A percentile compares a stretch with the other conserved stretches of the same genome.
These are phyloP conservation scores for Fusarium bactridioides DNA, from an alignment of 2,329 filamentous ascomycete species.

Conservation along the genomic window DNA sequence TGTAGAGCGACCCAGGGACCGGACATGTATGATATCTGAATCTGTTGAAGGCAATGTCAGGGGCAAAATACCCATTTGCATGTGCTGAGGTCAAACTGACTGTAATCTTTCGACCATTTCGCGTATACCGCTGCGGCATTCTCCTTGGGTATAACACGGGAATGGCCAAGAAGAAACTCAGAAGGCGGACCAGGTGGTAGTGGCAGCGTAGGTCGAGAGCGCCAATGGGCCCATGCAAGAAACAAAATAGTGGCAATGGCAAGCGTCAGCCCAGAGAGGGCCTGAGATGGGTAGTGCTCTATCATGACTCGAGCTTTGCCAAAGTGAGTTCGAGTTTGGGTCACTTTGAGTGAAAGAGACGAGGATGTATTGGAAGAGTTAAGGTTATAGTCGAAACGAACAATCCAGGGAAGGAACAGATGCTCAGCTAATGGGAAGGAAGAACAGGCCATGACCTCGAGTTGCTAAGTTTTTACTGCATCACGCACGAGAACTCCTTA, in stretches of 20 bases:
- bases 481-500: neutral
- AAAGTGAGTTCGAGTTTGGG: neutral
- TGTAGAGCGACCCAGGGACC: conserved; percentile 43
- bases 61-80: neutral
- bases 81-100: conserved; percentile 15
- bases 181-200: conserved; percentile 42
- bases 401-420: neutral
- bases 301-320: neutral
- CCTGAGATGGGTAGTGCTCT: conserved; percentile 12
- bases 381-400: neutral
- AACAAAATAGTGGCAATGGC: conserved; percentile 5
- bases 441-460: neutral
- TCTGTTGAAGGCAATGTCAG: conserved; percentile 18
- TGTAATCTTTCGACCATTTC: conserved; percentile 40
- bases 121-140: conserved; percentile 41
- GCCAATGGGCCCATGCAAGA: conserved; percentile 1
- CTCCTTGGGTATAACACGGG: conserved; percentile 40
- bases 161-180: conserved; percentile 41
- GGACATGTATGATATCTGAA: conserved; percentile 45
- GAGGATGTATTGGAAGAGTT: neutral
- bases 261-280: conserved; percentile 12
- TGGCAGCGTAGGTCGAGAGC: conserved; percentile 17
- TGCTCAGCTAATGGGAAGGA: neutral
- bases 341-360: neutral
- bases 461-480: neutral